Evolutionary conservation across 257 asterid species (phyloP), one percentile per base, ranked within the genome.

Genomic region (Mentha longifolia): DNA sequence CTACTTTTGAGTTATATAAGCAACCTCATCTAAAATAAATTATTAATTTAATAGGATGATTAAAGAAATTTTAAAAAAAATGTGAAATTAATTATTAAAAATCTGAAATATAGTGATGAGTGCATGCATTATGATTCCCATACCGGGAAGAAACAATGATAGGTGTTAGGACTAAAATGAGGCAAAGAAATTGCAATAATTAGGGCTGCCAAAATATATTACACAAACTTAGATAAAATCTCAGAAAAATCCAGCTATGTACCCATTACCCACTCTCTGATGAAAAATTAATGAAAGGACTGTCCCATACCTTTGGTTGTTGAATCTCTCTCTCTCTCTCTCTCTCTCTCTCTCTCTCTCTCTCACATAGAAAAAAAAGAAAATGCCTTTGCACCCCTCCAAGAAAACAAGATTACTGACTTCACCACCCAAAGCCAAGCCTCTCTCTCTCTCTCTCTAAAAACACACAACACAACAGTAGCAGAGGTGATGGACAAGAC

Each of bases 251-350:
- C 75, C 81, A 71, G 84, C 84, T 12, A 54, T 75, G 79, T 63
- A 76, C 76, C 75, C 75, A 76, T 76, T 61, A 69, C 86, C 78
- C 81, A 76, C 81, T 68, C 77, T 58, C 61, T 76, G 75, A 50
- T 65, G 70, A 51, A 65, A 73, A 55, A 77, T 72, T 76, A n/a
- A 80, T 77, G 82, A 62, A 78, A 68, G 70, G 78, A 61, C 84
- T 47, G 73, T 65, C 81, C 86, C 85, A 79, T 70, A 56, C 80
- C 67, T 70, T 68, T 57, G 86, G 85, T 79, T 51, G 83, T 86
- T 84, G 82, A 68, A 74, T 77, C 30, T 54, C 62, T 78, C 65
- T 39, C 67, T 41, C 69, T 51, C 71, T 35, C 37, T 37, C 65
- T 49, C n/a, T n/a, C n/a, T n/a, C n/a, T n/a, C n/a, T n/a, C n/a